Evolutionary conservation across 208 protist genomes (phyloP).

Genomic region (Leishmania tropica): DNA sequence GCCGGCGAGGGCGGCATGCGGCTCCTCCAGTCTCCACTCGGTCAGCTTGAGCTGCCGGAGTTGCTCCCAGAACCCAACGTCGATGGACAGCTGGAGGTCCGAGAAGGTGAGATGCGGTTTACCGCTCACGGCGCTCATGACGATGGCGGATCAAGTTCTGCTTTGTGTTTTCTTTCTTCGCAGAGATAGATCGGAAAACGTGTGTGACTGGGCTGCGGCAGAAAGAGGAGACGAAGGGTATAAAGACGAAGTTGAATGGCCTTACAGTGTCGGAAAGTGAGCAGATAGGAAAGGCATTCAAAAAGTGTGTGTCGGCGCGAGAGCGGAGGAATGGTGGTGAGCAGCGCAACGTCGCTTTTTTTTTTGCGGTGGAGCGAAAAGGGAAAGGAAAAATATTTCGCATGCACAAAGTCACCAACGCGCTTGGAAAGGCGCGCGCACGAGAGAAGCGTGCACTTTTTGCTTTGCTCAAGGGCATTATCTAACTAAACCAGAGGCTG

Average conservation of each 20-base stretch:
- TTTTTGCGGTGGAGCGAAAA: neutral
- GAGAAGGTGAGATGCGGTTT: conserved; percentile 32
- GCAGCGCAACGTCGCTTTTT: neutral
- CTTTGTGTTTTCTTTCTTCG: neutral
- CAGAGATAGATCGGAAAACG: neutral
- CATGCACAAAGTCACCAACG: neutral
- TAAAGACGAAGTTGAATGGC: neutral
- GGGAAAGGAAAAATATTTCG: neutral
- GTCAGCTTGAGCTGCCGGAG: conserved; percentile 57
- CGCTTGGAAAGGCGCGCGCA: neutral
- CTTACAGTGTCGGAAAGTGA: neutral
- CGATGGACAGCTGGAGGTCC: conserved; percentile 48
- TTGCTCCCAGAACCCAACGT: conserved; percentile 65
- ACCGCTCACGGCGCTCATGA: neutral
- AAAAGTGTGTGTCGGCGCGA: no score
- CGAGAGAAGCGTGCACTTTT: neutral
- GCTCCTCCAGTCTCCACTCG: conserved; percentile 59
- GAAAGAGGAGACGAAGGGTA: neutral
- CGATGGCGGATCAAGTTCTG: neutral
- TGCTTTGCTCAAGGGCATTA: neutral
- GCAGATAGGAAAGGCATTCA: neutral
- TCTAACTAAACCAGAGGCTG: neutral
- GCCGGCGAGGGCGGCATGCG: conserved; percentile 31
- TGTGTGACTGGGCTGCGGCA: neutral
- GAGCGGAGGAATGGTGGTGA: neutral